These are phyloP conservation scores for Thelonectria olida DNA, from an alignment of 2,329 filamentous ascomycete genomes.

Conservation along the genomic window DNA sequence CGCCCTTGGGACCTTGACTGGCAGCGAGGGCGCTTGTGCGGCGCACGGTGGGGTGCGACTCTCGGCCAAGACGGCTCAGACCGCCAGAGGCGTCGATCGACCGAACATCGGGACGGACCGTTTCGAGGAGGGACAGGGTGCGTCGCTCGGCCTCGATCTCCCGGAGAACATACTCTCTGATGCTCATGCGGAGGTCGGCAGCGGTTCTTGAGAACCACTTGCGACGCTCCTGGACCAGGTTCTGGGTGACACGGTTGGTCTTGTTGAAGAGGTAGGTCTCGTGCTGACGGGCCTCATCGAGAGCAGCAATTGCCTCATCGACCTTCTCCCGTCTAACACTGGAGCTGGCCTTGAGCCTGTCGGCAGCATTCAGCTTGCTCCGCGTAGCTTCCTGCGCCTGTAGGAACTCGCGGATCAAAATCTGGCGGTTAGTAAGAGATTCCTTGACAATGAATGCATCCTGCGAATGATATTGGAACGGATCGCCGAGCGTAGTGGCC, in stretches of 20 bases:
- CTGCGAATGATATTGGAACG: slow-evolving; percentile 92
- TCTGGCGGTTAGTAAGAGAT: slow-evolving; percentile 96
- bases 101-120: slow-evolving; percentile 89
- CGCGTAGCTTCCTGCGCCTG: slow-evolving; percentile 89
- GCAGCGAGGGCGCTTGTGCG: slow-evolving; percentile 78
- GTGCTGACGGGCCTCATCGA: slow-evolving; percentile 86
- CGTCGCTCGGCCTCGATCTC: slow-evolving; percentile 96
- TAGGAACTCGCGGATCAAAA: slow-evolving; percentile 89
- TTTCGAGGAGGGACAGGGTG: slow-evolving; percentile 91
- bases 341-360: slow-evolving; percentile 86
- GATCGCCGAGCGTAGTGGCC: slow-evolving; percentile 92
- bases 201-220: slow-evolving; percentile 91
- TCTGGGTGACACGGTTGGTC: slow-evolving; percentile 87
- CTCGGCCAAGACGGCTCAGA: slow-evolving; percentile 86
- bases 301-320: slow-evolving; percentile 90
- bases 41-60: slow-evolving; percentile 80
- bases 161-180: slow-evolving; percentile 92
- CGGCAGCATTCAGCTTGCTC: slow-evolving; percentile 84
- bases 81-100: slow-evolving; percentile 92
- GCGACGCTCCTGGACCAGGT: slow-evolving; percentile 87
- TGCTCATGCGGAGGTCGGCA: slow-evolving; percentile 81
- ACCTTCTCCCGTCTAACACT: slow-evolving; percentile 95
- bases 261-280: slow-evolving; percentile 86
- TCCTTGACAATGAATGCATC: slow-evolving; percentile 99
- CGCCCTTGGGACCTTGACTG: slow-evolving; percentile 96